Base-by-base conservation (phyloP, 2,329 filamentous ascomycete genomes). In the Hypoxylon sp. region DNA sequence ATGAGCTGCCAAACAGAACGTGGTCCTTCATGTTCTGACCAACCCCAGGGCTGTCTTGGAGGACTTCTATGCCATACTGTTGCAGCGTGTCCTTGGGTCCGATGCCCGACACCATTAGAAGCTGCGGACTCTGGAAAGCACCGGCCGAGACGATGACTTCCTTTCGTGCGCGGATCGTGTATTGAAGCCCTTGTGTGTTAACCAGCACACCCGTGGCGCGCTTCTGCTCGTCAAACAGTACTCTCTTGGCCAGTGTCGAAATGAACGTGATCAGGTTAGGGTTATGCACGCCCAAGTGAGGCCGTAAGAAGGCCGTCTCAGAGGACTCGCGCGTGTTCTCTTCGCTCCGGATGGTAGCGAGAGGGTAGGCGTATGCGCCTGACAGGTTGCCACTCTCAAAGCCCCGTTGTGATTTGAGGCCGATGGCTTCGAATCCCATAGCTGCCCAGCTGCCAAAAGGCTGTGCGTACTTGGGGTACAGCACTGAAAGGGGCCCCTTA, bases 11-110 rank as follows among this genome's bases (percentile, higher is more conserved):
- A 52, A 79, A 75, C 39, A 76, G 64, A 53, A 75, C 63, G 39
- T 84, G 85, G 74, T 91, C 87, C 75, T 87, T 82, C 8, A 91
- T 79, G 76, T 89, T 89, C 22, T 81, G 83, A 13, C 88, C 88
- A 6, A 91, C 87, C 47, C 87, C 88, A 0, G 86, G 86, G 0
- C 86, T 80, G 70, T 90, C 82, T 0, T 80, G 76, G 53, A 88
- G 70, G 5, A 88, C 81, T 0, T 82, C 77, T 68, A 90, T 88
- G 29, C 78, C 74, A 70, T 83, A 69, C 22, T 70, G 47, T 9
- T 72, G 48, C 14, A 82, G 75, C 24, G 76, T 72, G 0, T 62
- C 68, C 26, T 69, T 68, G 5, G 79, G 75, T 2, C 82, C 82
- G 47, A 84, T 77, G 1, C 81, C 82, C 0, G 80, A 82, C 1